Base-by-base conservation (phyloP, 805 yeast species). In the Starmerella apis region DNA sequence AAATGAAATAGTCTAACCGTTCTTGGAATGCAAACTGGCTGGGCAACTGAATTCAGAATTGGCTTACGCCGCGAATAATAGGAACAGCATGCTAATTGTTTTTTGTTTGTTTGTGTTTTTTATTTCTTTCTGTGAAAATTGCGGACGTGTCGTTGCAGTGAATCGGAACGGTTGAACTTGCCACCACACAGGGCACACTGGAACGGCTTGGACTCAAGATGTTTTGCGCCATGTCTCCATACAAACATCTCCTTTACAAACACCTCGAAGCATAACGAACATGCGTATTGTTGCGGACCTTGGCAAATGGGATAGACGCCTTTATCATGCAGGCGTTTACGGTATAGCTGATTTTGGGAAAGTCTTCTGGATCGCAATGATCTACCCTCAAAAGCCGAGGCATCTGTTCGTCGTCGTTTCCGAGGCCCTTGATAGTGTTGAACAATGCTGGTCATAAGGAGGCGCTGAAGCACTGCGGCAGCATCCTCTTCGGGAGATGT, bases 211-310 rank as follows among this genome's bases (percentile, higher is more conserved):
- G 25, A 27, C 4, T 36, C 37, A 13, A 53, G 48, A 20, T 53
- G 56, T 30, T 50, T 53, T 3, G 43, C 56, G 16, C 54, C 56
- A 32, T 50, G 56, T 10, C 53, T 46, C 56, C 56, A 53, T 5
- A 53, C 51, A 28, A 53, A 41, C 54, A 53, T 49, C 24, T 53
- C 56, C 23, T 50, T 50, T 5, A 31, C 48, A 35, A 47, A 53
- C 16, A 24, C 27, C 32, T 42, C 47, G 8, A 6, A 5, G 43
- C 56, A 53, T 11, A 39, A 20, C 9, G 54, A 49, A 35, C 56
- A 53, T 5, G 20, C 44, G 19, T 31, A 50, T 8, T 13, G 16
- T 13, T 23, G 13, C n/a, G 18, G 19, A 3, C 47, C 45, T 8
- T 7, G 23, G 11, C 32, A 38, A 2, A 50, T 23, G 1, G 53